phyloP scores from a whole-genome alignment of 257 asterid genomes.

The Verbascum thapsus region DNA sequence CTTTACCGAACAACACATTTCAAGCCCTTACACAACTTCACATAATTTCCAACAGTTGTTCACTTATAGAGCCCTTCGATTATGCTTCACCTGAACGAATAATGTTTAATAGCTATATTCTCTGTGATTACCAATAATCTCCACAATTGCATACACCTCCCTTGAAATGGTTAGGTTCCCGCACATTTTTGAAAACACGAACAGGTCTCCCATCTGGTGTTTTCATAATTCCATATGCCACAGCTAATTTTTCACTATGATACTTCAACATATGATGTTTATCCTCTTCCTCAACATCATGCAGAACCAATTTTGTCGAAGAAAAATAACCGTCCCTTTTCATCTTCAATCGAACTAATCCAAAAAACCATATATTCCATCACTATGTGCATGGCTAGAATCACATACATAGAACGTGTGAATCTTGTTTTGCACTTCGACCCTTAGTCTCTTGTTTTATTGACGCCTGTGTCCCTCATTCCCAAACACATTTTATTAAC shows the following conservation, averaged over 20 bases:
- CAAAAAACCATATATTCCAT: slow-evolving; percentile 59
- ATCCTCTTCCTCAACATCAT: slow-evolving; percentile 97
- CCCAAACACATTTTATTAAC: slow-evolving; percentile 70
- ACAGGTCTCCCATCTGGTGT: slow-evolving; percentile 76
- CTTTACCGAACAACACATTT: too few relatives aligned
- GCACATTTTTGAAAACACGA: slow-evolving; percentile 82
- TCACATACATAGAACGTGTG: slow-evolving; percentile 91
- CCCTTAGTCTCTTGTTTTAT: slow-evolving; percentile 82
- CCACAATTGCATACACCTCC: slow-evolving; percentile 90
- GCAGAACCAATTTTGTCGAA: slow-evolving; percentile 76
- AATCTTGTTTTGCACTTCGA: slow-evolving; percentile 68
- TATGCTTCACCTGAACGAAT: too few relatives aligned
- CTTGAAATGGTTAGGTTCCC: slow-evolving; percentile 90
- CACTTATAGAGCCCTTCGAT: too few relatives aligned
- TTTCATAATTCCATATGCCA: slow-evolving; percentile 80
- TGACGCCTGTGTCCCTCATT: slow-evolving; percentile 78
- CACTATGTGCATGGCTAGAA: slow-evolving; percentile 64
- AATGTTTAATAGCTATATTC: too few relatives aligned
- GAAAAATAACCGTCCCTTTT: slow-evolving; percentile 73
- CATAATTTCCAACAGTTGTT: too few relatives aligned
- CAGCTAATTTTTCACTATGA: slow-evolving; percentile 92
- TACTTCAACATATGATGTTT: slow-evolving; percentile 82
- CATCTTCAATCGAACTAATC: slow-evolving; percentile 73
- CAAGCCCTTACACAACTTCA: too few relatives aligned
- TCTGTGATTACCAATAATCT: slow-evolving; percentile 70